phyloP scores from a whole-genome alignment of 2,329 filamentous ascomycete species.

The Venturia effusa region DNA sequence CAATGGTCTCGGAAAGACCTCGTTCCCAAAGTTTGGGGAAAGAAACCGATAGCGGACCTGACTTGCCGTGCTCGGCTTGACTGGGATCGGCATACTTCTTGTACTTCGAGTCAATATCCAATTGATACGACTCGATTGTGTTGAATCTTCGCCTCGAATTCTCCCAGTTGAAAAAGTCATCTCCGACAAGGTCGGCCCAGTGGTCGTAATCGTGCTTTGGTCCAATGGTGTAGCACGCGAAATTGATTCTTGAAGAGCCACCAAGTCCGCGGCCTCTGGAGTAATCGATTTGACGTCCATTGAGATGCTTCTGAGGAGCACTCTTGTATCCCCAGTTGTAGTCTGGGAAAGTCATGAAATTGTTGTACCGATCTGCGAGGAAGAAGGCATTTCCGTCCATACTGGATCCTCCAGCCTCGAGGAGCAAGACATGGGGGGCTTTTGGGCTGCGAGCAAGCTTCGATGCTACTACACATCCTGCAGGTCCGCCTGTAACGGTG shows the following conservation, averaged over 20 bases:
- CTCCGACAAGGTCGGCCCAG: constrained; percentile 46
- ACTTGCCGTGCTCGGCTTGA: constrained; percentile 35
- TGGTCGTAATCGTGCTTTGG: constrained; percentile 50
- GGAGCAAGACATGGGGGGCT: constrained; percentile 11
- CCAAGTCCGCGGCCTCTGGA: constrained; percentile 38
- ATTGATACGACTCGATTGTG: constrained; percentile 43
- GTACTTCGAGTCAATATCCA: constrained; percentile 20
- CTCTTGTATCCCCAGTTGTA: constrained; percentile 42
- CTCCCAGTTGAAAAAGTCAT: constrained; percentile 46
- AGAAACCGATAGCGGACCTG: constrained; percentile 38
- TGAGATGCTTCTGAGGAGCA: constrained; percentile 26
- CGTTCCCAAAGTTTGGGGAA: constrained; percentile 40
- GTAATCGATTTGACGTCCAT: constrained; percentile 29
- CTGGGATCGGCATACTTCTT: constrained; percentile 38
- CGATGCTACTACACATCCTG: constrained; percentile 9
- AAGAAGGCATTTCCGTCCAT: constrained; percentile 18
- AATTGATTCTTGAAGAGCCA: constrained; percentile 33
- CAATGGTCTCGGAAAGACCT: constrained; percentile 38
- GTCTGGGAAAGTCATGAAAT: constrained; percentile 34
- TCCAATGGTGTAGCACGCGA: constrained; percentile 29
- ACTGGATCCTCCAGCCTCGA: constrained; percentile 11
- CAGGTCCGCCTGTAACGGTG: constrained; percentile 9
- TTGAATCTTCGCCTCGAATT: constrained; percentile 41
- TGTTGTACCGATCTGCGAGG: constrained; percentile 45
- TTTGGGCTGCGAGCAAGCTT: constrained; percentile 8